Evolutionary conservation across 2,329 filamentous ascomycete genomes (phyloP).

Genomic region (Pestalotiopsis sp.): DNA sequence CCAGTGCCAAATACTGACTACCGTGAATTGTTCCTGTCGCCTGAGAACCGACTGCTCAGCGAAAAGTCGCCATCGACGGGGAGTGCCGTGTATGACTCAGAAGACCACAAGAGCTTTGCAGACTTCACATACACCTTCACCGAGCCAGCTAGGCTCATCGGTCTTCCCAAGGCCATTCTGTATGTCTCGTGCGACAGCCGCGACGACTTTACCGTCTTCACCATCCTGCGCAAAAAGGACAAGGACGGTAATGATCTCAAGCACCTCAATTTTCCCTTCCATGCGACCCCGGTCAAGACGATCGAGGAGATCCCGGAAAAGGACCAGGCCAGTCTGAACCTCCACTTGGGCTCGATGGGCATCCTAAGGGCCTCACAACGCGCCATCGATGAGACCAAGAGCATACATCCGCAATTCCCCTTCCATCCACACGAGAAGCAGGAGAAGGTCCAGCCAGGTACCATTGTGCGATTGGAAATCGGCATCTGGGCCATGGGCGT

Average conservation of each 20-base stretch:
- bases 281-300: conserved; percentile 26
- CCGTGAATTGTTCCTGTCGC: conserved; percentile 32
- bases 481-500: conserved; percentile 33
- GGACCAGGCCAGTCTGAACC: conserved; percentile 40
- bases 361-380: conserved; percentile 48
- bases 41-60: conserved; percentile 14
- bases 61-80: not conserved
- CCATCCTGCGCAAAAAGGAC: conserved; percentile 47
- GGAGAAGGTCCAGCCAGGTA: conserved; percentile 25
- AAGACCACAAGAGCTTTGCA: conserved; percentile 25
- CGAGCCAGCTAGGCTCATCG: conserved; percentile 42
- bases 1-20: conserved; percentile 37
- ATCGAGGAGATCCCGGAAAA: conserved; percentile 34
- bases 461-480: conserved; percentile 29
- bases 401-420: conserved; percentile 32
- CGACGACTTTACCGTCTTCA: conserved; percentile 48
- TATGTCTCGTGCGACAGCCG: conserved; percentile 45
- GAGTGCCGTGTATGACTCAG: conserved; percentile 35
- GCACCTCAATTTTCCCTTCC: conserved; percentile 45
- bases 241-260: conserved; percentile 42
- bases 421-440: conserved; percentile 28
- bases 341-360: conserved; percentile 44
- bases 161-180: conserved; percentile 47
- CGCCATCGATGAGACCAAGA: conserved; percentile 34
- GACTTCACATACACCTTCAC: conserved; percentile 44